Evolutionary conservation across 257 asterid species (phyloP).

Genomic region (Jasminum sambac): DNA sequence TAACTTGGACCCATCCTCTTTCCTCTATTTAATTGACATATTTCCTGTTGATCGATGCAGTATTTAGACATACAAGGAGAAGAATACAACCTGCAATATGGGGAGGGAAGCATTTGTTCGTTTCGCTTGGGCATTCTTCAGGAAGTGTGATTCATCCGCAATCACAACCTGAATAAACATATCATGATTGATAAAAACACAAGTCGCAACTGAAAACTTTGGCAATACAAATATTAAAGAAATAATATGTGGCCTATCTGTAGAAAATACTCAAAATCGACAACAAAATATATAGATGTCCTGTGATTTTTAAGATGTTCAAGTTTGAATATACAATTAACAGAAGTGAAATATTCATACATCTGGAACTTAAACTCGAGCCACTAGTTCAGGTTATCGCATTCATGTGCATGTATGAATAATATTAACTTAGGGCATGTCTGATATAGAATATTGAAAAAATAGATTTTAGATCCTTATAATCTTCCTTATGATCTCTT

Average conservation of each 20-base stretch:
- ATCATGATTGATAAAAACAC: slow-evolving; percentile 27
- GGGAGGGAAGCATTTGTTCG: slow-evolving; percentile 84
- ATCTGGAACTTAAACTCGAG: slow-evolving; percentile 4
- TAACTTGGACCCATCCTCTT: background rate
- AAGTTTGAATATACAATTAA: slow-evolving; percentile 5
- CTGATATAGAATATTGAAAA: background rate
- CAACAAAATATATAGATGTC: background rate
- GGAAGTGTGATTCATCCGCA: slow-evolving; percentile 97
- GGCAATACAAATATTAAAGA: background rate
- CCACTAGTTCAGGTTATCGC: slow-evolving; percentile 13
- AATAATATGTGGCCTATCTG: background rate
- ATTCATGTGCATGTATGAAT: background rate
- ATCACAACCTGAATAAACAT: slow-evolving; percentile 69
- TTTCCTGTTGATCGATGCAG: slow-evolving; percentile 1
- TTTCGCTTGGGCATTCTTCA: slow-evolving; percentile 94
- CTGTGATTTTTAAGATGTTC: slow-evolving; percentile 10
- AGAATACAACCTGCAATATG: slow-evolving; percentile 65
- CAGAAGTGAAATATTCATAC: slow-evolving; percentile 2
- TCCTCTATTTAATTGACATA: slow-evolving; percentile 10
- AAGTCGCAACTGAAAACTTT: slow-evolving; percentile 11
- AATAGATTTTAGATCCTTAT: too few relatives aligned
- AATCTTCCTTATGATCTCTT: background rate
- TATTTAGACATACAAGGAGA: slow-evolving; percentile 12
- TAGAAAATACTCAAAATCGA: background rate
- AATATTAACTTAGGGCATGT: background rate